Evolutionary conservation across 2,329 filamentous ascomycete species (phyloP), one percentile per base, ranked within the genome.

Genomic region (Colletotrichum gloeosporioides): DNA sequence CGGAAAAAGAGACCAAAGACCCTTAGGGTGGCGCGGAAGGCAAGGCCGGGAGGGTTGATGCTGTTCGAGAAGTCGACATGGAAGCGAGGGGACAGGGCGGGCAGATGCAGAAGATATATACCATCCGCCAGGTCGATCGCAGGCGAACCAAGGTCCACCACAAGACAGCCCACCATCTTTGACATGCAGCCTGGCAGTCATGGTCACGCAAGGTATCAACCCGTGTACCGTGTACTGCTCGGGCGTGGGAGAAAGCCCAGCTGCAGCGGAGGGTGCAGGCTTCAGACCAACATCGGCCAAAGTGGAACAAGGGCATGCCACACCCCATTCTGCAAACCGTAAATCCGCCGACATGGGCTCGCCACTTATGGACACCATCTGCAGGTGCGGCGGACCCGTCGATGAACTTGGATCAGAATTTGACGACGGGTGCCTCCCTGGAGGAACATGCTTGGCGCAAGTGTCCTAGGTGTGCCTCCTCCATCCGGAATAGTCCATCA

Each of bases 11-110:
- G 70, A 69, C 61, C 15, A 49, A 74, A 69, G 12, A 66, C 64
- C 74, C 71, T 76, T 16, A 13, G 8, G 15, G 32, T 74, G 74
- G 49, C 71, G 63, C 49, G 59, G 65, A 22, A 61, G 49, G 59
- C 70, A 74, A 74, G 44, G 64, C 71, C 74, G 31, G 74, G 16
- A 61, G 69, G 65, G 34, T 55, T 57, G 25, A 32, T 69, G 74
- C 15, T 74, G 65, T 74, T 74, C 36, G 64, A 76, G 70, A 65
- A 69, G 65, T 66, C 73, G 64, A 69, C 73, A 66, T 53, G 49
- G 74, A 65, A 74, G 59, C 59, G 27, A 18, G 49, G 61, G 2
- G 44, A 62, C 25, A 25, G 25, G 39, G 15, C 44, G 65, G 59
- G 44, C 53, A 27, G 29, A 22, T 5, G 64, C 49, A 69, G 59